Evolutionary conservation across 495 filamentous ascomycete genomes (phyloP).

Genomic region (Neurospora tetrasperma): DNA sequence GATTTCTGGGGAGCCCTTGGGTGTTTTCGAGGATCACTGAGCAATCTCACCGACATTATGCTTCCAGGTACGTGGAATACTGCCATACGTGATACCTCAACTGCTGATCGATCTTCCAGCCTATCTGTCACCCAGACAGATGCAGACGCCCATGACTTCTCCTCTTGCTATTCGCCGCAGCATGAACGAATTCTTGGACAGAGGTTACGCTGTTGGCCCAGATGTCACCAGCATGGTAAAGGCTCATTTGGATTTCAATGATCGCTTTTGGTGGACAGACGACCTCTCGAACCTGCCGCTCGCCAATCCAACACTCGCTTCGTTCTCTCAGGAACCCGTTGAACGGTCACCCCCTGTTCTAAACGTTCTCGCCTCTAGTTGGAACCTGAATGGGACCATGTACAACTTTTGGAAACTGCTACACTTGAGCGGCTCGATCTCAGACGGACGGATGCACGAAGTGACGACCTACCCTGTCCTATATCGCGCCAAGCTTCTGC

Average conservation of each 20-base stretch:
- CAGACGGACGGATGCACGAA: slow-evolving; percentile 31
- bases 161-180: slow-evolving; percentile 38
- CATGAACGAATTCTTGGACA: slow-evolving; percentile 40
- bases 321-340: slow-evolving; percentile 29
- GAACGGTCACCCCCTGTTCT: slow-evolving; percentile 34
- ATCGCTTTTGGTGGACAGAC: slow-evolving; percentile 44
- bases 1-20: slow-evolving; percentile 38
- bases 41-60: slow-evolving; percentile 33
- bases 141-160: slow-evolving; percentile 39
- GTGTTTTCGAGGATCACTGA: slow-evolving; percentile 35
- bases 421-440: slow-evolving; percentile 32
- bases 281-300: slow-evolving; percentile 36
- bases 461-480: slow-evolving; percentile 32
- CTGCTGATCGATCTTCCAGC: slow-evolving; percentile 15
- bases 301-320: slow-evolving; percentile 30
- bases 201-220: slow-evolving; percentile 29
- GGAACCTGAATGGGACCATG: slow-evolving; percentile 33
- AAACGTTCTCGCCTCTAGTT: slow-evolving; percentile 35
- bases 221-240: slow-evolving; percentile 31
- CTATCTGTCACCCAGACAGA: slow-evolving; percentile 33
- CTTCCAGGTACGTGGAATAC: slow-evolving; percentile 28
- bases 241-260: slow-evolving; percentile 34
- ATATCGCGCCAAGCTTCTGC: slow-evolving; percentile 38
- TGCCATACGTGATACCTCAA: not conserved
- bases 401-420: slow-evolving; percentile 39